These are phyloP conservation scores for Kuraishia floccosa DNA, from an alignment of 805 yeast genomes.

Conservation along the genomic window DNA sequence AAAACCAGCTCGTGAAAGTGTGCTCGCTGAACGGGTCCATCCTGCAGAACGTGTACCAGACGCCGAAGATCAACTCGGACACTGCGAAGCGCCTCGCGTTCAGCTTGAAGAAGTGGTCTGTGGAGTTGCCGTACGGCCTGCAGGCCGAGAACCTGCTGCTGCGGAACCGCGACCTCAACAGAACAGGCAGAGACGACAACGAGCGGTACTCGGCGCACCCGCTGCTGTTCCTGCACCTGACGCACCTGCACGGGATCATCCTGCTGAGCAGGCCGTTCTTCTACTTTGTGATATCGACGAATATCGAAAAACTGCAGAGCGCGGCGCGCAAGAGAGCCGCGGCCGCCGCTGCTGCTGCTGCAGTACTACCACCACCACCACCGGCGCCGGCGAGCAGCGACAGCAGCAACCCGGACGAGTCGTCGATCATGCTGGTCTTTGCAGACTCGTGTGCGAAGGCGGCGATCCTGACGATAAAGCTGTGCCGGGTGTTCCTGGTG, in stretches of 20 bases:
- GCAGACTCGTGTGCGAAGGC: conserved; percentile 25
- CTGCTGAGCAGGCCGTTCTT: conserved; percentile 30
- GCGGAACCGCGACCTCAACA: too few relatives aligned
- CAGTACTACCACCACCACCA: too few relatives aligned
- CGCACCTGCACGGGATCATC: conserved; percentile 23
- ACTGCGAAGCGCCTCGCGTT: conserved; percentile 22
- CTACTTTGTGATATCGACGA: conserved; percentile 17
- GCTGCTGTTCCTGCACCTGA: conserved; percentile 20
- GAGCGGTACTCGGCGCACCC: conserved; percentile 9
- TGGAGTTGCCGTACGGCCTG: conserved; percentile 19
- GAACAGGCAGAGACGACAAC: conserved; percentile 9
- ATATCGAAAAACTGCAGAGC: conserved; percentile 7
- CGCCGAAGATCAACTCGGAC: conserved; percentile 16
- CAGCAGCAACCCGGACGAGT: neutral
- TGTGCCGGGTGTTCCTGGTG: conserved; percentile 16
- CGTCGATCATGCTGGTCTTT: conserved; percentile 11
- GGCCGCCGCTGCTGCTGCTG: too few relatives aligned
- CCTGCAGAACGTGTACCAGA: conserved; percentile 19
- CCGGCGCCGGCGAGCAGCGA: too few relatives aligned
- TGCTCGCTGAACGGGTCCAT: conserved; percentile 19
- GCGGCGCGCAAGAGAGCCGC: too few relatives aligned
- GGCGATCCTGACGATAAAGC: conserved; percentile 20
- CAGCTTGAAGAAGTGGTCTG: conserved; percentile 22
- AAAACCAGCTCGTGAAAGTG: conserved; percentile 17
- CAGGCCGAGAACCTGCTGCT: too few relatives aligned